A percentile compares a stretch with the other conserved stretches of the same genome.
Evolutionary conservation across 2,329 filamentous ascomycete genomes (phyloP).

Genomic region (Didymella exigua): DNA sequence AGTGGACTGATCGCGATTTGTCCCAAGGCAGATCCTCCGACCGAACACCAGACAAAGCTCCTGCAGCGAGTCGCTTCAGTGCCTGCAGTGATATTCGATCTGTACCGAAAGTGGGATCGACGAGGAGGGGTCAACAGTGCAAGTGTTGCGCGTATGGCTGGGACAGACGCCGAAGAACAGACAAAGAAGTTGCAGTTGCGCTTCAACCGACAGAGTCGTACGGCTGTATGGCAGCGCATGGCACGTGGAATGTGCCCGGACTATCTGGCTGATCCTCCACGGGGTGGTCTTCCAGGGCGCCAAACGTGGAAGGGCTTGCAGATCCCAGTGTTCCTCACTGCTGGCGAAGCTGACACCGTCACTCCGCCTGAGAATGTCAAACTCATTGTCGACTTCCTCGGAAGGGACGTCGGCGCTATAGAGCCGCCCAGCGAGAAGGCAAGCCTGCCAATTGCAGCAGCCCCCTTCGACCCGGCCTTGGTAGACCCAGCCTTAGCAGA

Average conservation of each 20-base stretch:
- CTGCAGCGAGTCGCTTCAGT: constrained; percentile 68
- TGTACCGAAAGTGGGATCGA: constrained; percentile 79
- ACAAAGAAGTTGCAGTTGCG: constrained; percentile 70
- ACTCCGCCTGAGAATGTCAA: constrained; percentile 74
- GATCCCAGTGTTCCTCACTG: constrained; percentile 78
- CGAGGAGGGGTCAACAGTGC: constrained; percentile 77
- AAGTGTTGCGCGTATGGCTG: constrained; percentile 80
- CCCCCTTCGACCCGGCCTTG: constrained; percentile 51
- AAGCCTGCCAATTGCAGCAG: constrained; percentile 56
- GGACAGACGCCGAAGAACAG: constrained; percentile 67
- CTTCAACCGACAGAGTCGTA: constrained; percentile 83
- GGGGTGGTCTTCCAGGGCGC: constrained; percentile 70
- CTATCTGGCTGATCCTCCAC: constrained; percentile 59
- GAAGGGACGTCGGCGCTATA: constrained; percentile 45
- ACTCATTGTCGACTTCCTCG: constrained; percentile 63
- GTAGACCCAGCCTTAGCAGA: constrained; percentile 27
- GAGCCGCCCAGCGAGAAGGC: constrained; percentile 41
- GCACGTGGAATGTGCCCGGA: constrained; percentile 71
- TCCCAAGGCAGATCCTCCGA: constrained; percentile 70
- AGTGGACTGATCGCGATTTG: constrained; percentile 81
- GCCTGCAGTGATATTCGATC: constrained; percentile 73
- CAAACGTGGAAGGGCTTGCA: constrained; percentile 74
- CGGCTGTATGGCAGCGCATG: constrained; percentile 83
- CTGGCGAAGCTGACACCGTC: constrained; percentile 75
- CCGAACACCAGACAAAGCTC: constrained; percentile 57